A percentile compares a stretch with the other conserved stretches of the same genome.
phyloP scores from a whole-genome alignment of 768 basidiomycete species.

The Auricularia heimuer region DNA sequence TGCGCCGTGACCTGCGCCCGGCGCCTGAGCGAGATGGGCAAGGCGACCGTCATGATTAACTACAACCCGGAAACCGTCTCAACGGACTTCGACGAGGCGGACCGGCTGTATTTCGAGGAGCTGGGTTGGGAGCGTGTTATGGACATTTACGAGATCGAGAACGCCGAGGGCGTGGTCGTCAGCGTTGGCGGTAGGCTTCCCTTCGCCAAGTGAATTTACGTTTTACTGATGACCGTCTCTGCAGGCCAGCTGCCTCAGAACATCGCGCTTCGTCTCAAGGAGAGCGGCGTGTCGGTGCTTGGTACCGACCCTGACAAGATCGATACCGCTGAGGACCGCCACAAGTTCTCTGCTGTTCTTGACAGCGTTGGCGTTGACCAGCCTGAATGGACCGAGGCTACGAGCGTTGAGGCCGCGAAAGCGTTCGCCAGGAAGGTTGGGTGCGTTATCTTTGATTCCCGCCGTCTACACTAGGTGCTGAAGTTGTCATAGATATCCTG shows the following conservation, averaged over 20 bases:
- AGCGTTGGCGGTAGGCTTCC: conserved; percentile 61
- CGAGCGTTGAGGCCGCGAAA: conserved; percentile 82
- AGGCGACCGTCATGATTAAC: conserved; percentile 97
- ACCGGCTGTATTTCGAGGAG: conserved; percentile 96
- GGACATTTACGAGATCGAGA: conserved; percentile 98
- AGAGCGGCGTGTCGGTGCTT: conserved; percentile 83
- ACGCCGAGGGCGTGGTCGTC: conserved; percentile 87
- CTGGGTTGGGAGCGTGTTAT: conserved; percentile 96
- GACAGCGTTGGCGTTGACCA: conserved; percentile 95
- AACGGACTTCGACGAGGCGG: conserved; percentile 99
- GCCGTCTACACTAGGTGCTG: conserved; percentile 2
- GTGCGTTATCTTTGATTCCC: conserved; percentile 27
- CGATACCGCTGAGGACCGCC: conserved; percentile 95
- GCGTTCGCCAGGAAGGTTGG: conserved; percentile 80
- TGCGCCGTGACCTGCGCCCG: conserved; percentile 98
- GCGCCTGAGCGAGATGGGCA: conserved; percentile 84
- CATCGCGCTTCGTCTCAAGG: conserved; percentile 90
- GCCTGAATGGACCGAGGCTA: conserved; percentile 91
- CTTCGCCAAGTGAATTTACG: too few species aligned
- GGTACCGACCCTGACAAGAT: conserved; percentile 94
- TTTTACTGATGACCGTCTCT: too few species aligned
- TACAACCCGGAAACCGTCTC: conserved; percentile 99
- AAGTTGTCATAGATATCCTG: conserved; percentile 61
- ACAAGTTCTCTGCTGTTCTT: conserved; percentile 97
- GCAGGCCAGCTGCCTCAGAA: conserved; percentile 89